phyloP scores from a whole-genome alignment of 2,329 filamentous ascomycete species.

The Pezicula rhizophila region DNA sequence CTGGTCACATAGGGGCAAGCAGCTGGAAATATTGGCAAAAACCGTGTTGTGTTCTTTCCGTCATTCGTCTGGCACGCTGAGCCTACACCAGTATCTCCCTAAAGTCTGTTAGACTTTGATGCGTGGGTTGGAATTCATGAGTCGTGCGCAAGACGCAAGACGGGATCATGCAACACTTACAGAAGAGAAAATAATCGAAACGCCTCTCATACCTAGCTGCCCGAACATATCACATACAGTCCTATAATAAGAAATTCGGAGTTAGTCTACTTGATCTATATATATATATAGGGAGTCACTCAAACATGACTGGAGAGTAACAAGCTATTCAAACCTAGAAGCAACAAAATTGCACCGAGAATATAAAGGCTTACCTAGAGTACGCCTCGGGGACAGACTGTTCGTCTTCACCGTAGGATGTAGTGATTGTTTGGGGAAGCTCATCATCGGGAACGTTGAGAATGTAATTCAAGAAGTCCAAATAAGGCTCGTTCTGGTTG shows the following conservation, averaged over 20 bases:
- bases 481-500: constrained; percentile 62
- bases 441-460: constrained; percentile 38
- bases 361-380: constrained; percentile 28
- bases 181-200: constrained; percentile 56
- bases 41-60: constrained; percentile 46
- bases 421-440: constrained; percentile 56
- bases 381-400: constrained; percentile 57
- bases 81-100: constrained; percentile 51
- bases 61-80: constrained; percentile 50
- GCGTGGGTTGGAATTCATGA: too few species aligned
- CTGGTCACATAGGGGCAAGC: constrained; percentile 64
- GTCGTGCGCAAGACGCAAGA: too few species aligned
- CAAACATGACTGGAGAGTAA: too few species aligned
- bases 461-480: constrained; percentile 53
- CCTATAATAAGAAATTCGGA: constrained; percentile 6
- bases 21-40: constrained; percentile 58
- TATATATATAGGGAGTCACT: too few species aligned
- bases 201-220: constrained; percentile 61
- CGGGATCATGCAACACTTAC: too few species aligned
- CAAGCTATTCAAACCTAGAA: too few species aligned
- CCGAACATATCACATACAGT: constrained; percentile 59
- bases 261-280: too few species aligned
- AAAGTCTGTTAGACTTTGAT: too few species aligned
- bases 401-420: constrained; percentile 63
- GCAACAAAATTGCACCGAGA: too few species aligned